These are phyloP conservation scores for Kitagawia praeruptora DNA, from an alignment of 129 eudicot species.

Conservation along the genomic window DNA sequence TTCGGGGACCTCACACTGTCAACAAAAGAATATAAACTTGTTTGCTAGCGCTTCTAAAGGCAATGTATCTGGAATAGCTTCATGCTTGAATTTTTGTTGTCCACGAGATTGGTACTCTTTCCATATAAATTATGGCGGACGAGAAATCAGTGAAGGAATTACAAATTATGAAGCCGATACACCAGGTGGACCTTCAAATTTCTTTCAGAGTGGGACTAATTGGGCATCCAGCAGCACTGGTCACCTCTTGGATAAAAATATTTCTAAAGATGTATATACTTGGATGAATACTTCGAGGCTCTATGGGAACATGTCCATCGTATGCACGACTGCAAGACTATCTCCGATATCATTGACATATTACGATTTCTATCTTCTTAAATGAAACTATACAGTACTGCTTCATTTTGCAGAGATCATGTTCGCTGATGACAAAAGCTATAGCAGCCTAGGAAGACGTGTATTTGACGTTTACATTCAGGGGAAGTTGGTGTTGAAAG, in stretches of 20 bases:
- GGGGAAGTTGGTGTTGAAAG: slow-evolving; percentile 45
- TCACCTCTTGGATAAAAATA: slow-evolving; percentile 47
- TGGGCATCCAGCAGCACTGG: slow-evolving; percentile 91
- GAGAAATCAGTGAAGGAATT: slow-evolving; percentile 11
- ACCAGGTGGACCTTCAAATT: slow-evolving; percentile 37
- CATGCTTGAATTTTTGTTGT: slow-evolving; percentile 28
- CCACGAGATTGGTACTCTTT: slow-evolving; percentile 34
- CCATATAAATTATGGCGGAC: slow-evolving; percentile 75
- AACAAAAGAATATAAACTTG: slow-evolving; percentile 18
- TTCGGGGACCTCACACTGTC: slow-evolving; percentile 23
- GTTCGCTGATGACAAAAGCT: slow-evolving; percentile 41
- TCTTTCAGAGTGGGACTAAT: slow-evolving; percentile 17
- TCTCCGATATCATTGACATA: slow-evolving; percentile 68
- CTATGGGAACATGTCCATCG: slow-evolving; percentile 20
- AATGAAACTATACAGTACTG: slow-evolving; percentile 57
- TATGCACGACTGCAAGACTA: slow-evolving; percentile 47
- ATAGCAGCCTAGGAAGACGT: slow-evolving; percentile 70
- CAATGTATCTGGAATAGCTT: slow-evolving; percentile 14
- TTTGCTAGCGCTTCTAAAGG: slow-evolving; percentile 21
- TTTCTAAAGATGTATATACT: slow-evolving; percentile 15
- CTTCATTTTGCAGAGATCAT: slow-evolving; percentile 81
- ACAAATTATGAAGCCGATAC: slow-evolving; percentile 36
- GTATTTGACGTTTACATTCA: slow-evolving; percentile 61
- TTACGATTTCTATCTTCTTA: slow-evolving; percentile 45
- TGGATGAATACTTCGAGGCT: slow-evolving; percentile 15